Conservation (phyloP, 2,329 filamentous ascomycete genomes). For the Myriosclerotinia duriaeana region DNA sequence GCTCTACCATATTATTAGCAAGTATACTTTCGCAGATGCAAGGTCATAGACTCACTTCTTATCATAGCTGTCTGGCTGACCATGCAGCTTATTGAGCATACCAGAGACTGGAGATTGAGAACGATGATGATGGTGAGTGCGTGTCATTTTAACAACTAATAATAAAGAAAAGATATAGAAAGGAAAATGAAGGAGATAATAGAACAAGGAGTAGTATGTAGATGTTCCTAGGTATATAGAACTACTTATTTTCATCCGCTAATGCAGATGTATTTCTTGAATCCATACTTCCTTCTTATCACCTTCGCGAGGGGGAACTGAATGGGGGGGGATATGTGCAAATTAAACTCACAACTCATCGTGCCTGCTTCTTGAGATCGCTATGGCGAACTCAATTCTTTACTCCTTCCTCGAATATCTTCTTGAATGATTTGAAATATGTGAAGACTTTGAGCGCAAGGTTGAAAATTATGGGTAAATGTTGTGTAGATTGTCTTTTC, state of each 20-base stretch:
- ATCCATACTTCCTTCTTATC: slow-evolving; percentile 10
- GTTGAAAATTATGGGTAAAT: not conserved
- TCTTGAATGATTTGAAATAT: not conserved
- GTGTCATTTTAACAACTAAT: slow-evolving; percentile 20
- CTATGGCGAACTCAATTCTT: slow-evolving; percentile 23
- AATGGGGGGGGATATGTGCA: slow-evolving; percentile 24
- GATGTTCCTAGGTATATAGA: not conserved
- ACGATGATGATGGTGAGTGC: slow-evolving; percentile 17
- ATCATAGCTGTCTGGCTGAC: slow-evolving; percentile 97
- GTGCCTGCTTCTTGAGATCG: slow-evolving; percentile 31
- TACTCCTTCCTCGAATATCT: slow-evolving; percentile 2
- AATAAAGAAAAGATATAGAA: slow-evolving; percentile 21
- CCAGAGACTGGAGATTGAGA: slow-evolving; percentile 61
- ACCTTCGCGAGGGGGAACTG: slow-evolving; percentile 3
- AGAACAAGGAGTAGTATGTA: not conserved
- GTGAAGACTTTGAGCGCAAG: not conserved
- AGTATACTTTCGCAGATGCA: not conserved
- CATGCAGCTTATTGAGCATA: slow-evolving; percentile 94
- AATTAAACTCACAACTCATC: slow-evolving; percentile 40
- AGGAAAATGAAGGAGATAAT: not conserved
- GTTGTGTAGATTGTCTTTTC: slow-evolving; percentile 16
- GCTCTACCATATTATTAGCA: slow-evolving; percentile 52
- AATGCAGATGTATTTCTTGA: not conserved
- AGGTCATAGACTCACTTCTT: slow-evolving; percentile 69
- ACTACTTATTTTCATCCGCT: slow-evolving; percentile 11